Evolutionary conservation across 148 eudicot genomes (phyloP).

Genomic region (Rhododendron simsii): DNA sequence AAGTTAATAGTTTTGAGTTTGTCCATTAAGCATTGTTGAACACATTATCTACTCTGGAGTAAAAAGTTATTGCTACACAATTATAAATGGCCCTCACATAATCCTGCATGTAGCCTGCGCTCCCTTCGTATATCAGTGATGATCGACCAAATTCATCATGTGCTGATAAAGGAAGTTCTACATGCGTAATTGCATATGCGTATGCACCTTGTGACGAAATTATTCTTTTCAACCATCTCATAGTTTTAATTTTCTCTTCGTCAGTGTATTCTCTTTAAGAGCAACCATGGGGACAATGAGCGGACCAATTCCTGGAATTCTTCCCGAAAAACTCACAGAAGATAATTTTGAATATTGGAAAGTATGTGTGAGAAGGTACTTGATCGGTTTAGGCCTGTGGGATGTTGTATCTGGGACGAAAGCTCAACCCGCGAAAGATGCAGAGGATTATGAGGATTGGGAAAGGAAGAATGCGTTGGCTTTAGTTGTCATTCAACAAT

Average conservation of each 20-base stretch:
- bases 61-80: too few species aligned
- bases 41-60: background rate
- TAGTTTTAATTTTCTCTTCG: background rate
- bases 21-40: background rate
- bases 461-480: background rate
- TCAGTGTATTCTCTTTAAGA: background rate
- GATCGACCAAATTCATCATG: background rate
- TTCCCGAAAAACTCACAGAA: background rate
- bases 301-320: background rate
- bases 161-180: background rate
- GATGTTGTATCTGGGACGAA: background rate
- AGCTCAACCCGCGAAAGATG: background rate
- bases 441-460: background rate
- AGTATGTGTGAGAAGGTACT: background rate
- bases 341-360: background rate
- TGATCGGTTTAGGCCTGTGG: background rate
- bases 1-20: background rate
- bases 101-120: too few species aligned
- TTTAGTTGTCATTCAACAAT: background rate
- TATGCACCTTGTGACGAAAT: background rate
- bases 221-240: background rate
- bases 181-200: background rate
- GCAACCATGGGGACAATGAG: background rate
- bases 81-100: too few species aligned
- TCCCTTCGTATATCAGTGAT: too few species aligned